A percentile compares a stretch with the other conserved stretches of the same genome.
phyloP scores from a whole-genome alignment of 306 rosid species.

The Vicia faba region DNA sequence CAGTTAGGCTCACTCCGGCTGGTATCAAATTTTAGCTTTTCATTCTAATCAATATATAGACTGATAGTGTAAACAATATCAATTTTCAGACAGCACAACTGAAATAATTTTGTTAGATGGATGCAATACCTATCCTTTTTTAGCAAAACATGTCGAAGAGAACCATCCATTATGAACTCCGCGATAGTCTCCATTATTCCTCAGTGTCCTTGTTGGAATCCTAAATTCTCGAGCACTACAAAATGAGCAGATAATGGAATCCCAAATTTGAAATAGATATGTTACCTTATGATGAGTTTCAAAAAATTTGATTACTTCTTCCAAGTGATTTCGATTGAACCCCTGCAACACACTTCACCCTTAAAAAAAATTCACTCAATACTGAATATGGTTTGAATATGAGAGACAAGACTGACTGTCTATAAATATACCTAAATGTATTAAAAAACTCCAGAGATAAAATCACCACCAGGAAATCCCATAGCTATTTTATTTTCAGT shows the following conservation, averaged over 20 bases:
- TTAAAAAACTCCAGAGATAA: conserved; percentile 86
- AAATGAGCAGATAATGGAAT: conserved; percentile 19
- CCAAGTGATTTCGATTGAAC: conserved; percentile 94
- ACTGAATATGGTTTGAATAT: conserved; percentile 32
- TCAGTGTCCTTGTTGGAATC: too few species aligned
- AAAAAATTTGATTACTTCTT: conserved; percentile 83
- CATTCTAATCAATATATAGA: too few species aligned
- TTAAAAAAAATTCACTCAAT: conserved; percentile 38
- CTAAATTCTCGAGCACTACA: background rate
- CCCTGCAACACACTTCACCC: conserved; percentile 65
- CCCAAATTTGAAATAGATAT: conserved; percentile 24
- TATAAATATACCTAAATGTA: conserved; percentile 68
- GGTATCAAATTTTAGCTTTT: too few species aligned
- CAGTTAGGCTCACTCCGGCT: too few species aligned
- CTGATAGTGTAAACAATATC: too few species aligned
- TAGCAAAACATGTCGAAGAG: too few species aligned
- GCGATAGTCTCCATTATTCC: too few species aligned
- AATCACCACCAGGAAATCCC: conserved; percentile 96
- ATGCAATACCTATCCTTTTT: too few species aligned
- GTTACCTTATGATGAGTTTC: conserved; percentile 87
- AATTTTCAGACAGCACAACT: too few species aligned
- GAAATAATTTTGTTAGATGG: too few species aligned
- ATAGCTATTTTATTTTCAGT: conserved; percentile 87
- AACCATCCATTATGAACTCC: too few species aligned
- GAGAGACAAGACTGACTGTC: conserved; percentile 28